These are phyloP conservation scores for Leccinum variicolor DNA, from an alignment of 768 basidiomycete genomes.

Conservation along the genomic window DNA sequence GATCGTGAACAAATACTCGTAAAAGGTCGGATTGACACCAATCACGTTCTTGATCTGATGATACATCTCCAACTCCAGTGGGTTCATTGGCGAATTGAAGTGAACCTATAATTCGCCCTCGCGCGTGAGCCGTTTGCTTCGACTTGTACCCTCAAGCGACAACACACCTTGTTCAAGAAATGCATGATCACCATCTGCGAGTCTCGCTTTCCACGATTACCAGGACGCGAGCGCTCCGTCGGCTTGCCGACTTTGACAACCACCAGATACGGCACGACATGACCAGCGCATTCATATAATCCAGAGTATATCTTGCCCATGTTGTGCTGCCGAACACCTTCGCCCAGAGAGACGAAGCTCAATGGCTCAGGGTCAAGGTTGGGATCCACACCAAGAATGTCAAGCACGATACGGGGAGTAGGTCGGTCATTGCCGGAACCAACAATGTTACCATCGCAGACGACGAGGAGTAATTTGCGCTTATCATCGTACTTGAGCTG, in stretches of 20 bases:
- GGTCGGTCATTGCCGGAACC: slow-evolving; percentile 96
- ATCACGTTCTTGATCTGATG: slow-evolving; percentile 99
- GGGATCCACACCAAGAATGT: slow-evolving; percentile 92
- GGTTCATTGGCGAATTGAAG: slow-evolving; percentile 95
- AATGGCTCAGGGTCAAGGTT: slow-evolving; percentile 93
- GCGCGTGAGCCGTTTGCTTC: neutral
- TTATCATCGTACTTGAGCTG: slow-evolving; percentile 98
- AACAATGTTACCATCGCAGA: slow-evolving; percentile 98
- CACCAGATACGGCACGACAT: slow-evolving; percentile 93
- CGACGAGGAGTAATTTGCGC: slow-evolving; percentile 87
- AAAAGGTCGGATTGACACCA: slow-evolving; percentile 97
- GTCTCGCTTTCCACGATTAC: slow-evolving; percentile 98
- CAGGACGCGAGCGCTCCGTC: slow-evolving; percentile 87
- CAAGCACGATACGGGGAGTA: slow-evolving; percentile 93
- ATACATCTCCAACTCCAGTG: slow-evolving; percentile 95
- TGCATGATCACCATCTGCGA: slow-evolving; percentile 96
- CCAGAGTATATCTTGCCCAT: slow-evolving; percentile 99
- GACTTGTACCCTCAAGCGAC: neutral
- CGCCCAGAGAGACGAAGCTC: slow-evolving; percentile 90
- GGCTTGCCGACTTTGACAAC: slow-evolving; percentile 95
- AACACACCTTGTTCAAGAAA: slow-evolving; percentile 88
- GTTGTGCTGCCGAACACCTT: slow-evolving; percentile 94
- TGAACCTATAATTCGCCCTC: slow-evolving; percentile 62
- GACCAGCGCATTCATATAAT: slow-evolving; percentile 88
- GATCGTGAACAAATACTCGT: slow-evolving; percentile 91